Evolutionary conservation across 495 filamentous ascomycete species (phyloP), one percentile per base, ranked within the genome.

Genomic region (Glonium stellatum): DNA sequence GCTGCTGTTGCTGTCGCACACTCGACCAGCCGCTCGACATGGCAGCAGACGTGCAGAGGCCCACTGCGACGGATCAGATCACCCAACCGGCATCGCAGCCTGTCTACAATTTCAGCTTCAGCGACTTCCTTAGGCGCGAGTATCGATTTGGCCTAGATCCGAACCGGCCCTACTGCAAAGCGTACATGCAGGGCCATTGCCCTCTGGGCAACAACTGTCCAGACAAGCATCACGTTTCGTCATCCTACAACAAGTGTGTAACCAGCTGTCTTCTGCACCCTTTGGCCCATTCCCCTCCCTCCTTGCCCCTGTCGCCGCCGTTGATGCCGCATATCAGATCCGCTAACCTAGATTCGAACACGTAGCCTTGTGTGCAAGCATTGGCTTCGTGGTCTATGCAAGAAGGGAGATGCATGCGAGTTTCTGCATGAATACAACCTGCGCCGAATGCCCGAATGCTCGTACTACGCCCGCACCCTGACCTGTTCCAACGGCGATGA

Each of bases 341-440:
- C 31, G 21, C 21, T 31, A 25, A 51, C 15, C 48, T 23, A 1
- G 10, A 51, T 51, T 31, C 13, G n/a, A 19, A 23, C n/a, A 1
- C 37, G 8, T 47, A 84, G 80, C 12, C 80, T 96, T 0, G 90
- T 98, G 58, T 98, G 93, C 84, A 98, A 98, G 76, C 93, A 97
- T 81, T 98, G 95, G 84, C 84, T 97, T 63, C 88, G 95, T 65
- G 91, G 90, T 0, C 85, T 98, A 23, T 98, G 93, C 80, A 98
- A 97, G 72, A 97, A 97, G 73, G 95, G 92, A 37, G 82, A 93
- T 61, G 81, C 82, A 58, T 98, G 93, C 82, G 93, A 97, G 76
- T 98, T 96, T 70, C 78, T 96, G 58, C 93, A 98, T 77, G 92
- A 96, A 76, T 98, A 95, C 80, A 97, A 98, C 79, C 82, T 98